Percentiles rank a stretch among this genome's conserved stretches.
These are phyloP conservation scores for Nitzschia sp. DNA, from an alignment of 108 stramenopile genomes.

Conservation along the genomic window DNA sequence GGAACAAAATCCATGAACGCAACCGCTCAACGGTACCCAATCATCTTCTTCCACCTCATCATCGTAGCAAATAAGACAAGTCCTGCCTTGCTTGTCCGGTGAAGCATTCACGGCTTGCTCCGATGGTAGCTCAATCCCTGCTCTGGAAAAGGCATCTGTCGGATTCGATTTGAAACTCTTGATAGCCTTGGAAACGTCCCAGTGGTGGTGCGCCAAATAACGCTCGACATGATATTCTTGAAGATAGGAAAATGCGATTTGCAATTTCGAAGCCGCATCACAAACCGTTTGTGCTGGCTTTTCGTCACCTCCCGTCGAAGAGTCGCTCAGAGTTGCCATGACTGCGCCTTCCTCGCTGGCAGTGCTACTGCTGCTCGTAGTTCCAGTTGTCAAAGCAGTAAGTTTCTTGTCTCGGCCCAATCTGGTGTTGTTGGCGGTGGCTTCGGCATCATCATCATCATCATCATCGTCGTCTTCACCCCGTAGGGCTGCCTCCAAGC, in stretches of 20 bases:
- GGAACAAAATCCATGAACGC: constrained; percentile 46
- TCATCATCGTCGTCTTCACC: background rate
- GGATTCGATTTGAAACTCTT: constrained; percentile 29
- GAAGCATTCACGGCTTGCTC: background rate
- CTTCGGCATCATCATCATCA: background rate
- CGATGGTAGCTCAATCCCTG: constrained; percentile 19
- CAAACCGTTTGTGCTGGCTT: background rate
- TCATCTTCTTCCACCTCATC: constrained; percentile 23
- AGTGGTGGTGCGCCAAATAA: constrained; percentile 34
- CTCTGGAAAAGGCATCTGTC: constrained; percentile 15
- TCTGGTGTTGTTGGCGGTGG: background rate
- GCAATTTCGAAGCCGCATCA: background rate
- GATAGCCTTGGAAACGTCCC: constrained; percentile 33
- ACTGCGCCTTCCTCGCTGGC: background rate
- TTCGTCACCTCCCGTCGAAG: background rate
- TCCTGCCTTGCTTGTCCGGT: background rate
- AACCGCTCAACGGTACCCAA: constrained; percentile 32
- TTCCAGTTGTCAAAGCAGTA: background rate
- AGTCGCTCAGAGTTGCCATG: background rate
- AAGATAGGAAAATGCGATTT: constrained; percentile 4
- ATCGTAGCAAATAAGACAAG: constrained; percentile 53
- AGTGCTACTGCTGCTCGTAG: background rate
- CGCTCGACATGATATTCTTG: constrained; percentile 28
- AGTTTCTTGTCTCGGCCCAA: background rate
- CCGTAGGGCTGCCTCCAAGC: background rate